phyloP scores from a whole-genome alignment of 139 green algal genomes.

The Micractinium sp. region DNA sequence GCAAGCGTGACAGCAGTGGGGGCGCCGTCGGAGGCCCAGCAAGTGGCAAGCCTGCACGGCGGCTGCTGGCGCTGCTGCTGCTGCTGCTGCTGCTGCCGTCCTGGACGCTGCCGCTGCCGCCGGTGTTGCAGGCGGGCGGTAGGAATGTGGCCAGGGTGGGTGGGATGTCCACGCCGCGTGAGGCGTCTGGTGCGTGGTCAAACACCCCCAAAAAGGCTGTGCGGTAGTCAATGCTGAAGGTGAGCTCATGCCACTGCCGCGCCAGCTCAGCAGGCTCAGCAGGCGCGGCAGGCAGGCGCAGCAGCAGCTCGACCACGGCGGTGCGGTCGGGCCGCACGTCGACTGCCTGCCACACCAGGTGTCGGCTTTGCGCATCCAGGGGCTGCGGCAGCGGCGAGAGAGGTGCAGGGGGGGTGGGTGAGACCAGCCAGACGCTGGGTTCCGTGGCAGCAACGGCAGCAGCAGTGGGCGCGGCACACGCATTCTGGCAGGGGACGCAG shows the following conservation, averaged over 20 bases:
- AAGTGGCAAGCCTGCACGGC: not conserved
- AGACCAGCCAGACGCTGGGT: too few species aligned
- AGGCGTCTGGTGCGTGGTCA: slow-evolving; percentile 80
- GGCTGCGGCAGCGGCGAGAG: not conserved
- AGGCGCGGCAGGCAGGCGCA: slow-evolving; percentile 31
- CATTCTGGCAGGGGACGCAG: too few species aligned
- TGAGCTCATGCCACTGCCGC: slow-evolving; percentile 16
- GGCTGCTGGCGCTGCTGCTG: not conserved
- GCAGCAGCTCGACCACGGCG: slow-evolving; percentile 25
- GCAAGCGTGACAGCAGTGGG: not conserved
- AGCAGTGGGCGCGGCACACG: not conserved
- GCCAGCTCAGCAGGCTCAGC: slow-evolving; percentile 51
- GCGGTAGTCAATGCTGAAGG: slow-evolving; percentile 68
- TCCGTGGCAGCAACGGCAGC: not conserved
- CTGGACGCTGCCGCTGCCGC: not conserved
- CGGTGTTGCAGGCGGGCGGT: slow-evolving; percentile 2
- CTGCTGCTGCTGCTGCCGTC: not conserved
- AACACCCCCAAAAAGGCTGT: slow-evolving; percentile 73
- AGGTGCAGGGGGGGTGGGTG: too few species aligned
- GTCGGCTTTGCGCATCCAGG: not conserved
- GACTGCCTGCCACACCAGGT: slow-evolving; percentile 9
- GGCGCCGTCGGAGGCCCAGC: too few species aligned
- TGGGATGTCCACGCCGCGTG: slow-evolving; percentile 89
- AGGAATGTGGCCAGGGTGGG: slow-evolving; percentile 66
- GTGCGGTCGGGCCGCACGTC: slow-evolving; percentile 17